A percentile compares a stretch with the other conserved stretches of the same genome.
Evolutionary conservation across 768 basidiomycete genomes (phyloP).

Genomic region (Floccularia luteovirens): DNA sequence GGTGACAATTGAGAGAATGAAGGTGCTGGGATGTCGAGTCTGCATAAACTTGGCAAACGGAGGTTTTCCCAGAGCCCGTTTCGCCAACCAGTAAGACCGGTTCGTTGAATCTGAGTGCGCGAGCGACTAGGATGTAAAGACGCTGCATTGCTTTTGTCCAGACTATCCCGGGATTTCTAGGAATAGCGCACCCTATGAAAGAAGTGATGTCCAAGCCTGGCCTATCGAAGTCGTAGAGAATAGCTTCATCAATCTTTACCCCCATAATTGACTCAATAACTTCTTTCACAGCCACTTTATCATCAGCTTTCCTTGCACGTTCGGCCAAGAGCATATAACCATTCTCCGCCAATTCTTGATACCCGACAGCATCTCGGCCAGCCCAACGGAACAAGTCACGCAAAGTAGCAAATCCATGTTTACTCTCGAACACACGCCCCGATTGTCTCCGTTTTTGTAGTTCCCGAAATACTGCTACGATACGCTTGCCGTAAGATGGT

Average conservation of each 20-base stretch:
- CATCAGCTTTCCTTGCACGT: slow-evolving; percentile 76
- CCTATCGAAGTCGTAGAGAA: slow-evolving; percentile 55
- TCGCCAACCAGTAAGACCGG: slow-evolving; percentile 95
- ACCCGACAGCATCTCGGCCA: slow-evolving; percentile 78
- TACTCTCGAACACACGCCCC: slow-evolving; percentile 93
- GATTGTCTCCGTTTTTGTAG: slow-evolving; percentile 88
- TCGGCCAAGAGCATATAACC: slow-evolving; percentile 98
- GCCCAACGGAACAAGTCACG: slow-evolving; percentile 99
- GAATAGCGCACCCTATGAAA: slow-evolving; percentile 51
- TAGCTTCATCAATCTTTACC: slow-evolving; percentile 68
- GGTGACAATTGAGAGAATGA: slow-evolving; percentile 86
- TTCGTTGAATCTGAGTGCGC: slow-evolving; percentile 87
- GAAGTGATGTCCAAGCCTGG: slow-evolving; percentile 27
- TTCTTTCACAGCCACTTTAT: slow-evolving; percentile 84
- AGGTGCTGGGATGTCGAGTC: slow-evolving; percentile 53
- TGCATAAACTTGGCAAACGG: slow-evolving; percentile 88
- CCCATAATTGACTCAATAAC: slow-evolving; percentile 88
- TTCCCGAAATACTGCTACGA: slow-evolving; percentile 89
- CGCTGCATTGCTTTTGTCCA: slow-evolving; percentile 96
- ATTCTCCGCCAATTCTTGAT: slow-evolving; percentile 90
- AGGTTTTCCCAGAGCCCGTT: slow-evolving; percentile 96
- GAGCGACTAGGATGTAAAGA: slow-evolving; percentile 73
- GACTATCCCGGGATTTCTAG: slow-evolving; percentile 47
- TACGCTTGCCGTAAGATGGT: slow-evolving; percentile 86
- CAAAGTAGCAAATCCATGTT: slow-evolving; percentile 93